Evolutionary conservation across 345 rosid species (phyloP), one percentile per base, ranked within the genome.

Genomic region (Orychophragmus violaceus): DNA sequence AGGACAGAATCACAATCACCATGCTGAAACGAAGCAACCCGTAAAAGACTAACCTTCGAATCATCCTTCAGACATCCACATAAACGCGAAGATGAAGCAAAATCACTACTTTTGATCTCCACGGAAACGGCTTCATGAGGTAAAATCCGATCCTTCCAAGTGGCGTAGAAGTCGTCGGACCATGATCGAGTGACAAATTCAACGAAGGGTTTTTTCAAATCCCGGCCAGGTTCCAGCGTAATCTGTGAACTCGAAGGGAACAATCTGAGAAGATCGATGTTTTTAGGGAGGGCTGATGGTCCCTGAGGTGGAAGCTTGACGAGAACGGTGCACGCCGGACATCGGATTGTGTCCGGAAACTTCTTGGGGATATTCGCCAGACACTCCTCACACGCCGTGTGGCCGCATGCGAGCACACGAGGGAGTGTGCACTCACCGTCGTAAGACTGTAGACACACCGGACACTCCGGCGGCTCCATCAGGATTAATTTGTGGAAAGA

Each of bases 391-490:
- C 98, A 92, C 56, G 80, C 75, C 14, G 89, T 71, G 74, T 92
- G 98, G 2, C 98, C 97, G 65, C 95, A 92, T 3, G 84, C 6
- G 33, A 92, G 95, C 27, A 92, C 95, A 28, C 97, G 95, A 0
- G 98, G 96, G 23, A 87, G 76, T 3, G 91, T 62, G 71, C 24
- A 48, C 7, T 63, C 80, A 57, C 86, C 77, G 80, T 84, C 85
- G 81, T 86, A 92, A 24, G 76, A 36, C 28, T 86, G 86, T 14
- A 92, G 80, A 66, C 98, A 92, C 18, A 89, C 95, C 29, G 98
- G 98, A 51, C 97, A 92, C 70, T 89, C 98, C 18, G 97, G 93
- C 45, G 69, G n/a, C 63, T 83, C 91, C 82, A 53, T 54, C 78
- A 36, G 30, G 55, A 66, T 76, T 81, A 53, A 62, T 51, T n/a